These are phyloP conservation scores for Albugo laibachii DNA, from an alignment of 352 stramenopile species.

Conservation along the genomic window DNA sequence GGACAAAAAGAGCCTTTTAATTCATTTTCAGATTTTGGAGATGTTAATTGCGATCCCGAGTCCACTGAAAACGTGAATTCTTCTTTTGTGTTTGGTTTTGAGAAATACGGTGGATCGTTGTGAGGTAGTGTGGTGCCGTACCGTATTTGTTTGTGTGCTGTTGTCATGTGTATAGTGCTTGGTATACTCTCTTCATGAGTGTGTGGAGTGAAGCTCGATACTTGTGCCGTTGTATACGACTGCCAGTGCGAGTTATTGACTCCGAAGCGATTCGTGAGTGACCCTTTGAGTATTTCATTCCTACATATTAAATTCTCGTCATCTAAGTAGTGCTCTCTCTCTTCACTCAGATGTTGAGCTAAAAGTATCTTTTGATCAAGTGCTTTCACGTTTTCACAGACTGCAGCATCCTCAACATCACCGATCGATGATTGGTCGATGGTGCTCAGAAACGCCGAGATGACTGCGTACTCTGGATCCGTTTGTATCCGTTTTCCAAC, in stretches of 20 bases:
- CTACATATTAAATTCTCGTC: neutral
- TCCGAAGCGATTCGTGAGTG: neutral
- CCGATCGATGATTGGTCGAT: conserved; percentile 18
- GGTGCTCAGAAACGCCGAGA: conserved; percentile 43
- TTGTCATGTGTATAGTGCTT: conserved; percentile 4
- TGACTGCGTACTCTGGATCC: conserved; percentile 37
- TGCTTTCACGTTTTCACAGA: too few relatives aligned
- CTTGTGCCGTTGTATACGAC: too few relatives aligned
- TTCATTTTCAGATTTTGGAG: conserved; percentile 1
- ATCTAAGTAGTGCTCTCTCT: neutral
- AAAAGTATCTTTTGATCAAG: conserved; percentile 4
- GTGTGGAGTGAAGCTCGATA: too few relatives aligned
- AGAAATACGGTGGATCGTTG: too few relatives aligned
- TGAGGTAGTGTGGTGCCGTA: too few relatives aligned
- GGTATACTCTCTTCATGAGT: neutral
- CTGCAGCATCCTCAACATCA: neutral
- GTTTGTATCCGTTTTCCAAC: neutral
- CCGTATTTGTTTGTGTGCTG: conserved; percentile 3
- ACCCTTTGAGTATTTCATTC: neutral
- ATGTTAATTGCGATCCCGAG: neutral
- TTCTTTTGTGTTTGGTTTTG: conserved; percentile 2
- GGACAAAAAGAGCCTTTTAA: conserved; percentile 1
- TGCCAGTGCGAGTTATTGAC: neutral
- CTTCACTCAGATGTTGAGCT: conserved; percentile 2
- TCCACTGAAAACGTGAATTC: conserved; percentile 1